These are phyloP conservation scores for Xerocomellus chrysenteron DNA, from an alignment of 768 basidiomycete species.

Conservation along the genomic window DNA sequence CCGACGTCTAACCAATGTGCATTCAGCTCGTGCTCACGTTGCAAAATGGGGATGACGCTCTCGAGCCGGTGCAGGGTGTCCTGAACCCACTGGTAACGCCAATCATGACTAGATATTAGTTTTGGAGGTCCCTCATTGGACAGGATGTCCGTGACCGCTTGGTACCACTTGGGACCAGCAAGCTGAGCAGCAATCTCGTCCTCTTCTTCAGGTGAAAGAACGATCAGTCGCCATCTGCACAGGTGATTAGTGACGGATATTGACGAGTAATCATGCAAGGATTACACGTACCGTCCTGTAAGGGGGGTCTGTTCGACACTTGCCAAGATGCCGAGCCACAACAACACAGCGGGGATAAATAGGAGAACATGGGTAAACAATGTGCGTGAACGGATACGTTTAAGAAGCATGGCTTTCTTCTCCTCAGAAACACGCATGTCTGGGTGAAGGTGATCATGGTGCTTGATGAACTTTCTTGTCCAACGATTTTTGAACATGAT, in stretches of 20 bases:
- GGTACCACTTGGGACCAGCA: constrained; percentile 83
- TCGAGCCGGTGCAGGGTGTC: constrained; percentile 79
- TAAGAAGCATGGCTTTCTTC: constrained; percentile 47
- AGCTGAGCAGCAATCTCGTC: constrained; percentile 83
- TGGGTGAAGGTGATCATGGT: constrained; percentile 34
- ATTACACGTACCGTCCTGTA: constrained; percentile 69
- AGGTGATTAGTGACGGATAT: constrained; percentile 3
- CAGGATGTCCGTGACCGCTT: constrained; percentile 77
- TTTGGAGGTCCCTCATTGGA: constrained; percentile 58
- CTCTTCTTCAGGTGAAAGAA: constrained; percentile 91
- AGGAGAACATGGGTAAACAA: constrained; percentile 54
- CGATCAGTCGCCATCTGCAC: constrained; percentile 77
- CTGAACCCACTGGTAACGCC: constrained; percentile 88
- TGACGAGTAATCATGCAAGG: neutral
- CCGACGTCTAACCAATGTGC: constrained; percentile 55
- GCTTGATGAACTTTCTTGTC: constrained; percentile 49
- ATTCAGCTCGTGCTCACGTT: constrained; percentile 54
- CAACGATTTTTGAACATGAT: constrained; percentile 58
- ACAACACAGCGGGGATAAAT: constrained; percentile 57
- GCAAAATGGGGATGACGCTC: constrained; percentile 64
- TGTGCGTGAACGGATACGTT: constrained; percentile 49
- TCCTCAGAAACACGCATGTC: constrained; percentile 53
- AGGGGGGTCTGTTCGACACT: constrained; percentile 77
- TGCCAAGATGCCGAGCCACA: constrained; percentile 69
- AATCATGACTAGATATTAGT: constrained; percentile 74